Base-by-base conservation (phyloP, 768 basidiomycete species). In the Cantharellus cinnabarinus region DNA sequence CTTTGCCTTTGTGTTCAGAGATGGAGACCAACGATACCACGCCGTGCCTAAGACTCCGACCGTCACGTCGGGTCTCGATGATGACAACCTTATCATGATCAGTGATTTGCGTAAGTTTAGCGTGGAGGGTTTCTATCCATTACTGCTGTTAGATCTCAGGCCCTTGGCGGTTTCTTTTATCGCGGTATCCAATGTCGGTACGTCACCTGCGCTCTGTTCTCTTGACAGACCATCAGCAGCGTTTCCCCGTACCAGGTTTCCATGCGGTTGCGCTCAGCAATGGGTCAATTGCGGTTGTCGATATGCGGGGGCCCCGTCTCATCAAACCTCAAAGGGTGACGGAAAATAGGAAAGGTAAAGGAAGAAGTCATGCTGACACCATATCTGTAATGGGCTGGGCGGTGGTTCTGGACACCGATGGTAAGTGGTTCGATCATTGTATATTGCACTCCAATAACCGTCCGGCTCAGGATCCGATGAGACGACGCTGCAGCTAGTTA, bases 111-210 rank as follows among this genome's bases (percentile, higher is more conserved):
- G 5, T 7, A 5, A 42, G 41, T 14, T 5, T 57, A 39, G 15
- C 38, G 70, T 67, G 4, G 72, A 73, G 50, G 74, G 76, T 41
- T 81, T 81, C 62, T 72, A 72, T 39, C 85, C 87, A 0, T 76
- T 75, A 60, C 76, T 85, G 54, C 73, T 84, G 61, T 67, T 89
- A 40, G 69, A 71, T 38, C 67, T 78, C 41, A 68, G 70, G 34
- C 71, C 71, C 58, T 78, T 78, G 1, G 70, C 71, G 0, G 71
- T 79, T 2, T 73, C 75, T 3, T 74, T 77, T 20, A 78, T 75
- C 65, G 79, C 83, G 3, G 67, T 86, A 7, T 82, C 82, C 5
- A 82, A 89, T 66, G 77, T 86, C 54, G 89, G 89, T 83, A 60
- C 65, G 76, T 68, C 48, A 5, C 35, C 41, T n/a, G 3, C 38